Evolutionary conservation across 106 monocot genomes (phyloP).

Genomic region (Alisma plantagoaquatica): DNA sequence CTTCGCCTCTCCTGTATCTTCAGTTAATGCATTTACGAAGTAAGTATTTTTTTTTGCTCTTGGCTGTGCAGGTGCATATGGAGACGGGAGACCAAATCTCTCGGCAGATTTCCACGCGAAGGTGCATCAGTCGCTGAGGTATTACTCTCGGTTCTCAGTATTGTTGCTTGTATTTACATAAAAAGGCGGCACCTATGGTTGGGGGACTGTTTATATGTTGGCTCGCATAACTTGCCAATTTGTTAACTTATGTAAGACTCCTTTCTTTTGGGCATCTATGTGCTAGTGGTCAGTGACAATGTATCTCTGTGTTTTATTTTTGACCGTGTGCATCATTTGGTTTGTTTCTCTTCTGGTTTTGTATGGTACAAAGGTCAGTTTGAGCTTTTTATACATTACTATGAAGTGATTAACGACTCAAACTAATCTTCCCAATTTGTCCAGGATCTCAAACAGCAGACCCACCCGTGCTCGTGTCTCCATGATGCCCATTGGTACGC

Average conservation of each 20-base stretch:
- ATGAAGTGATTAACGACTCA: no score
- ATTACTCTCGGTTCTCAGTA: no score
- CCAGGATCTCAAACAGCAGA: conserved; percentile 19
- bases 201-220: conserved; percentile 15
- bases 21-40: background rate
- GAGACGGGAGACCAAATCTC: conserved; percentile 24
- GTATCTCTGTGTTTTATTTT: background rate
- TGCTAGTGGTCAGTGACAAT: background rate
- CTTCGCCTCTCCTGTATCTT: background rate
- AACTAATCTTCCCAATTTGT: no score
- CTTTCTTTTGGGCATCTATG: background rate
- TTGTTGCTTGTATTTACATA: no score
- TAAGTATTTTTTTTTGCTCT: background rate
- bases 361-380: background rate
- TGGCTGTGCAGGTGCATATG: conserved; percentile 29
- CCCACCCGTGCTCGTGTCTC: conserved; percentile 26
- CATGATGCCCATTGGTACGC: conserved; percentile 80
- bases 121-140: conserved; percentile 34
- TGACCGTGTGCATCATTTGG: background rate
- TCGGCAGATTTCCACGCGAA: conserved; percentile 30
- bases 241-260: background rate
- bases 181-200: no score
- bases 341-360: background rate
- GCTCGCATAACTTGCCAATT: background rate
- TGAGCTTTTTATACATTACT: no score